Percentiles rank a stretch among this genome's conserved stretches.
Conservation (phyloP, 306 rosid genomes). For the Sindora glabra region DNA sequence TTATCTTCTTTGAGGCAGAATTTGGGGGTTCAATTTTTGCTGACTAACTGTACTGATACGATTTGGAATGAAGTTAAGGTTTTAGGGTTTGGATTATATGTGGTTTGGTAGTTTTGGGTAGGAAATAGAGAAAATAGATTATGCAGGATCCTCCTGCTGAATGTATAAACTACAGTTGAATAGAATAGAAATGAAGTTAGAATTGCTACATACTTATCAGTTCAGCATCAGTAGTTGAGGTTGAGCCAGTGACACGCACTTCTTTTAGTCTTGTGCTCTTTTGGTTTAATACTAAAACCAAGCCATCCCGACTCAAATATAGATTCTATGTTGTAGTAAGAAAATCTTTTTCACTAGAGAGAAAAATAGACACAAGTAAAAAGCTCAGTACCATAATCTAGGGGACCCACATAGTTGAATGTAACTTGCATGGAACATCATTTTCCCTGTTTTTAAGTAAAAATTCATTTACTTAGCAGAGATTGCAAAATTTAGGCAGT, state of each 20-base stretch:
- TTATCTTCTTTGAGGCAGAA: neutral
- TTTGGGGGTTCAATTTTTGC: neutral
- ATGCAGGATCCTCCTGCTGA: slow-evolving; percentile 8
- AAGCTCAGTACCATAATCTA: no score
- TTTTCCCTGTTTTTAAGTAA: no score
- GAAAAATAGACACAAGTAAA: no score
- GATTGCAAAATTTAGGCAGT: no score
- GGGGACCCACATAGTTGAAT: no score
- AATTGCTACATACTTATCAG: neutral
- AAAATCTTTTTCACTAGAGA: no score
- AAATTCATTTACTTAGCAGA: no score
- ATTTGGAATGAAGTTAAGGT: neutral
- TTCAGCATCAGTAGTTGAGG: neutral
- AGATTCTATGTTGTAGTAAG: no score
- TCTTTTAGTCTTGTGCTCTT: neutral
- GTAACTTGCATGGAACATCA: no score
- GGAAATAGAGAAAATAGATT: neutral
- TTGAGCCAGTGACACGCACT: neutral
- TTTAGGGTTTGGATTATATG: neutral
- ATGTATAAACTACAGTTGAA: slow-evolving; percentile 22
- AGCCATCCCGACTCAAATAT: neutral
- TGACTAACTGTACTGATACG: neutral
- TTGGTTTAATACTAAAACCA: neutral
- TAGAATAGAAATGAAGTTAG: slow-evolving; percentile 11
- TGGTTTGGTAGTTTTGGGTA: slow-evolving; percentile 7